Percentiles rank a stretch among this genome's conserved stretches.
Evolutionary conservation across 495 filamentous ascomycete genomes (phyloP).

Genomic region (Aspergillus sclerotiicarbonarius): DNA sequence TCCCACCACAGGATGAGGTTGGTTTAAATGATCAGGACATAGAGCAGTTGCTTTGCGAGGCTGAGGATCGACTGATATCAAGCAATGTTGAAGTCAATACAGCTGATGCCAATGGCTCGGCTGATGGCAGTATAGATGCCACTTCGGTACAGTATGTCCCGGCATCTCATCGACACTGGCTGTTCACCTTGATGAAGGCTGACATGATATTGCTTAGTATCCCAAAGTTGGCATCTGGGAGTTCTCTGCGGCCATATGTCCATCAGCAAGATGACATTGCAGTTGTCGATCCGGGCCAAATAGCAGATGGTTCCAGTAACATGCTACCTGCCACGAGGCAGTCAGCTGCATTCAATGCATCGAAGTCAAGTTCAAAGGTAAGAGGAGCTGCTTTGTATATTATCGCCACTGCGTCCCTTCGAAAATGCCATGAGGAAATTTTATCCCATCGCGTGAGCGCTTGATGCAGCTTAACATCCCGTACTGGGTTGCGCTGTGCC

Average conservation of each 20-base stretch:
- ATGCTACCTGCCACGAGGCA: neutral
- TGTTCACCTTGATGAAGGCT: neutral
- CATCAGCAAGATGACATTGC: constrained; percentile 42
- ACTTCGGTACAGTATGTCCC: constrained; percentile 23
- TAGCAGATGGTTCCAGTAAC: constrained; percentile 20
- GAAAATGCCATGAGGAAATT: constrained; percentile 67
- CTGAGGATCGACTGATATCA: constrained; percentile 55
- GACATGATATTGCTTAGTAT: constrained; percentile 18
- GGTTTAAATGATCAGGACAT: constrained; percentile 56
- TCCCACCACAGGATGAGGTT: constrained; percentile 20
- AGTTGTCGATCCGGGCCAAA: constrained; percentile 43
- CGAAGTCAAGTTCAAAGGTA: constrained; percentile 16
- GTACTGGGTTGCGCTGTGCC: constrained; percentile 74
- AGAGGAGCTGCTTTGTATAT: constrained; percentile 42
- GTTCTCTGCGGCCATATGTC: constrained; percentile 49
- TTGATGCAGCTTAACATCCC: constrained; percentile 66
- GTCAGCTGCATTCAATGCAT: neutral
- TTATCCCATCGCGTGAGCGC: constrained; percentile 52
- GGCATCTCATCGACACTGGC: neutral
- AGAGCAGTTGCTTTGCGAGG: constrained; percentile 60
- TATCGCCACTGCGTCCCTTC: constrained; percentile 7
- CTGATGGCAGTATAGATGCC: neutral
- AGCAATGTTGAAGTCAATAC: constrained; percentile 11
- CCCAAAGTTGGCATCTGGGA: constrained; percentile 43
- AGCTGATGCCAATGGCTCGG: neutral